Evolutionary conservation across 2,329 filamentous ascomycete genomes (phyloP).

Genomic region (Fusarium phyllophilum): DNA sequence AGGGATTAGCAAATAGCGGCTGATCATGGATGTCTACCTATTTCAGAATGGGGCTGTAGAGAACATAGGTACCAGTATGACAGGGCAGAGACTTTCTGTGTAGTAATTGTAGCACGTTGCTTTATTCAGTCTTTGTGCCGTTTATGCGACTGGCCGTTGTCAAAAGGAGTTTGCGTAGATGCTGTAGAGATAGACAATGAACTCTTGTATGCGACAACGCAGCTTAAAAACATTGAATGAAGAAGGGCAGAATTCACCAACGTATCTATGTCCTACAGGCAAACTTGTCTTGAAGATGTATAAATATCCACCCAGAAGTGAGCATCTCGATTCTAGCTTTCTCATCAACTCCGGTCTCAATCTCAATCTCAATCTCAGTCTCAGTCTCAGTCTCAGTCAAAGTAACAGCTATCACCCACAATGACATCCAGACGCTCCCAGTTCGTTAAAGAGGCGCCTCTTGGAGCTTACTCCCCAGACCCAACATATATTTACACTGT

Average conservation of each 20-base stretch:
- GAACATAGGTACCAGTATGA: background rate
- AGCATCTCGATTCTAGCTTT: background rate
- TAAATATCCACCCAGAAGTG: conserved; percentile 7
- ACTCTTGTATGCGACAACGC: background rate
- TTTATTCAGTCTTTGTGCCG: background rate
- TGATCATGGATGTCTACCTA: conserved; percentile 3
- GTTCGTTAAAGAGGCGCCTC: background rate
- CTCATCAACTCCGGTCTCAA: background rate
- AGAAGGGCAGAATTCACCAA: background rate
- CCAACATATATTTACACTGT: conserved; percentile 8
- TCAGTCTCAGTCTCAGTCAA: background rate
- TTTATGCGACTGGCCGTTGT: conserved; percentile 6
- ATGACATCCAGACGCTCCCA: conserved; percentile 22
- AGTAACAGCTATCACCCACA: background rate
- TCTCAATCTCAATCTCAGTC: background rate
- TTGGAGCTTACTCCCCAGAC: conserved; percentile 1
- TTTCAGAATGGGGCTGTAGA: background rate
- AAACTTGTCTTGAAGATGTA: conserved; percentile 7
- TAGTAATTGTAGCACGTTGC: background rate
- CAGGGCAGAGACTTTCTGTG: background rate
- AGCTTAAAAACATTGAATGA: background rate
- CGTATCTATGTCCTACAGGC: background rate
- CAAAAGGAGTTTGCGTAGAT: background rate
- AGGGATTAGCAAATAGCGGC: conserved; percentile 24
- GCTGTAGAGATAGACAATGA: background rate